These are phyloP conservation scores for Dalbergia cultrata DNA, from an alignment of 306 rosid species.

Conservation along the genomic window DNA sequence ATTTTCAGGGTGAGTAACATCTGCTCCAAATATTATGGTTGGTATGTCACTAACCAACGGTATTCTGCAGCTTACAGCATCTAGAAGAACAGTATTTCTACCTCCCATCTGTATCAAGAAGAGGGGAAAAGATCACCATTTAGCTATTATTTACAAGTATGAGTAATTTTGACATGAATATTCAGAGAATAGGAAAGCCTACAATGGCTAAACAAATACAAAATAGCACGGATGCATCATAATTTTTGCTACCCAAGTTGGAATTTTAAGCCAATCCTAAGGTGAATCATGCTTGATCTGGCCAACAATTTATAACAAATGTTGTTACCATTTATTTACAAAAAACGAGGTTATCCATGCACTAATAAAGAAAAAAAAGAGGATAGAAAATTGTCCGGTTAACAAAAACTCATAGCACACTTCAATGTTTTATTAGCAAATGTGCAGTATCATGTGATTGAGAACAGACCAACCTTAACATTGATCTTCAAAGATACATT, in stretches of 20 bases:
- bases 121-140: background rate
- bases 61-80: slow-evolving; percentile 93
- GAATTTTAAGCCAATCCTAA: background rate
- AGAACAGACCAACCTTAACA: slow-evolving; percentile 72
- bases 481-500: slow-evolving; percentile 93
- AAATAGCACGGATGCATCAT: slow-evolving; percentile 2
- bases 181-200: background rate
- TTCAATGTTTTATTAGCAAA: slow-evolving; percentile 20
- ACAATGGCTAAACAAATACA: background rate
- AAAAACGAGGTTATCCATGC: slow-evolving; percentile 26
- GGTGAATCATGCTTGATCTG: background rate
- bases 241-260: background rate
- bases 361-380: background rate
- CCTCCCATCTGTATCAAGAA: slow-evolving; percentile 86
- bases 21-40: slow-evolving; percentile 94
- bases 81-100: slow-evolving; percentile 93
- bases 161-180: slow-evolving; percentile 7
- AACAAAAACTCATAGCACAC: slow-evolving; percentile 1
- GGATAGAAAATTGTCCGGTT: slow-evolving; percentile 3
- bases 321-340: background rate
- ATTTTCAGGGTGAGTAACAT: slow-evolving; percentile 94
- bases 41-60: slow-evolving; percentile 95
- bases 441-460: slow-evolving; percentile 12
- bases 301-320: slow-evolving; percentile 13
- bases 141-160: background rate